A percentile compares a stretch with the other conserved stretches of the same genome.
These are phyloP conservation scores for Vitis riparia DNA, from an alignment of 164 flowering plant genomes.

Conservation along the genomic window DNA sequence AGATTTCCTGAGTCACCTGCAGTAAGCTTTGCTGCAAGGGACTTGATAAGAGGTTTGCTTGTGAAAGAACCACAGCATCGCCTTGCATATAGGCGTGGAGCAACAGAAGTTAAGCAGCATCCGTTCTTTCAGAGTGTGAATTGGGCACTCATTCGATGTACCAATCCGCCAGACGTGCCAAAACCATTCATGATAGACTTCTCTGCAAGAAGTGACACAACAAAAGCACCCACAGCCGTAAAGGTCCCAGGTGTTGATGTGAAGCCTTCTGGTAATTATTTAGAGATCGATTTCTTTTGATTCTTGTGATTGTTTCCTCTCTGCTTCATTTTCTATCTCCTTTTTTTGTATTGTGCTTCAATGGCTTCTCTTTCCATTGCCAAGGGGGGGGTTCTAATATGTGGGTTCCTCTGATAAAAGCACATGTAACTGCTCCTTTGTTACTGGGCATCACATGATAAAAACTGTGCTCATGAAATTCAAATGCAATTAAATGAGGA, in stretches of 20 bases:
- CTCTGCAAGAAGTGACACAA: slow-evolving; percentile 16
- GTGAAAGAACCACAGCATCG: slow-evolving; percentile 93
- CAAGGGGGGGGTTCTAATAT: slow-evolving; percentile 7
- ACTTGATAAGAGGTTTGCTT: slow-evolving; percentile 82
- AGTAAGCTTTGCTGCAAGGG: slow-evolving; percentile 88
- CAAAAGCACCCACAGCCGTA: slow-evolving; percentile 22
- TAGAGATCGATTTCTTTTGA: slow-evolving; percentile 84
- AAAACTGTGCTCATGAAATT: slow-evolving; percentile 8
- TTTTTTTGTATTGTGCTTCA: slow-evolving; percentile 18
- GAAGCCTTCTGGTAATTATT: slow-evolving; percentile 80
- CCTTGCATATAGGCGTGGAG: slow-evolving; percentile 86
- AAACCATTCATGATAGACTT: slow-evolving; percentile 35
- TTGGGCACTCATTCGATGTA: slow-evolving; percentile 90
- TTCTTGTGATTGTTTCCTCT: slow-evolving; percentile 18
- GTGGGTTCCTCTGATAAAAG: slow-evolving; percentile 8
- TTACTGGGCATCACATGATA: slow-evolving; percentile 6
- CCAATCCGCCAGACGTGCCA: slow-evolving; percentile 87
- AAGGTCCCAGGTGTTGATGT: slow-evolving; percentile 53
- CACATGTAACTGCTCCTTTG: slow-evolving; percentile 16
- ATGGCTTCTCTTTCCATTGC: slow-evolving; percentile 22
- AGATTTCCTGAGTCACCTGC: slow-evolving; percentile 80
- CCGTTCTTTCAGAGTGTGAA: slow-evolving; percentile 86
- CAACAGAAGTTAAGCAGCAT: slow-evolving; percentile 86
- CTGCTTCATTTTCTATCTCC: slow-evolving; percentile 10
- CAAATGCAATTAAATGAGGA: slow-evolving; percentile 18